These are phyloP conservation scores for Boletus reticuloceps DNA, from an alignment of 768 basidiomycete genomes.

Conservation along the genomic window DNA sequence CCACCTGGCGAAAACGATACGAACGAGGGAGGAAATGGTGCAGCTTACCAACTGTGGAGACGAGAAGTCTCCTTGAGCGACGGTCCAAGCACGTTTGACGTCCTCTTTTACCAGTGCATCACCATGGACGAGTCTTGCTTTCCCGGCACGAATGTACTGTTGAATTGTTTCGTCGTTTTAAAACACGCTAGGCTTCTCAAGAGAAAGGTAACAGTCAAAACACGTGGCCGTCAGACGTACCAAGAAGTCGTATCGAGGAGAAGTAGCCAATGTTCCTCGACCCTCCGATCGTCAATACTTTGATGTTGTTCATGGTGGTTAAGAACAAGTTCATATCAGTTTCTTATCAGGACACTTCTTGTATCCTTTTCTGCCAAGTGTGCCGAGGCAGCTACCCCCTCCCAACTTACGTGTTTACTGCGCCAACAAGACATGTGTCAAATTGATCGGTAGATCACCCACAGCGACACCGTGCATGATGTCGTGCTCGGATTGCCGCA, in stretches of 20 bases:
- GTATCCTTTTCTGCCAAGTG: slow-evolving; percentile 40
- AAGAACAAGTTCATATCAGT: not conserved
- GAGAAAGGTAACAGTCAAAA: slow-evolving; percentile 53
- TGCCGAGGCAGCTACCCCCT: slow-evolving; percentile 44
- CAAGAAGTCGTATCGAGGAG: slow-evolving; percentile 45
- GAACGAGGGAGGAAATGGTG: not conserved
- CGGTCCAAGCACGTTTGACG: slow-evolving; percentile 50
- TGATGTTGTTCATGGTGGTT: slow-evolving; percentile 18
- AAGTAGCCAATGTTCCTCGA: slow-evolving; percentile 58
- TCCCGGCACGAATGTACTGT: slow-evolving; percentile 45
- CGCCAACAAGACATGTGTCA: slow-evolving; percentile 44
- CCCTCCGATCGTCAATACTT: slow-evolving; percentile 46
- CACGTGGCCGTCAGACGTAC: slow-evolving; percentile 25
- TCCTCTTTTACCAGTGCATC: slow-evolving; percentile 56
- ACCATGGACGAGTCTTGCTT: slow-evolving; percentile 55
- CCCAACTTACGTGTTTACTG: slow-evolving; percentile 48
- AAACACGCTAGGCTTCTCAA: slow-evolving; percentile 54
- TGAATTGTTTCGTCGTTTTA: slow-evolving; percentile 55
- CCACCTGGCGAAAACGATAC: slow-evolving; percentile 11
- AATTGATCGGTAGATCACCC: slow-evolving; percentile 46
- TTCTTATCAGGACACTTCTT: slow-evolving; percentile 32
- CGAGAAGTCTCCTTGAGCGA: slow-evolving; percentile 36
- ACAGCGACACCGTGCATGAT: slow-evolving; percentile 22
- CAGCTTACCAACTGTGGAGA: slow-evolving; percentile 61
- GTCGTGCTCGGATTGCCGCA: slow-evolving; percentile 40